Evolutionary conservation across 1,284 basidiomycete genomes (phyloP).

Genomic region (Ganoderma resinaceum): DNA sequence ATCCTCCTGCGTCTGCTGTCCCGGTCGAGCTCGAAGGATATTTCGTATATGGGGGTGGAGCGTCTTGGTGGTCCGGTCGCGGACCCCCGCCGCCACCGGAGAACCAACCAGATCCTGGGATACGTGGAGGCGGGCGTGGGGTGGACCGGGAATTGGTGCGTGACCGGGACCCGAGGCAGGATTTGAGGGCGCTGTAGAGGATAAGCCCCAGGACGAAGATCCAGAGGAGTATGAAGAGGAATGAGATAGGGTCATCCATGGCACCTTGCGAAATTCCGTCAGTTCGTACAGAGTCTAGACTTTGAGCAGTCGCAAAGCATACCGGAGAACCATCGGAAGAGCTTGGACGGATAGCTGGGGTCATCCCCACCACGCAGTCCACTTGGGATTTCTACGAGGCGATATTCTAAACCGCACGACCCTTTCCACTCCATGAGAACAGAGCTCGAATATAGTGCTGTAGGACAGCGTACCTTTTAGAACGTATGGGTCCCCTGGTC

Average conservation of each 20-base stretch:
- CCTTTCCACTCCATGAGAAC: slow-evolving; percentile 48
- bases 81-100: slow-evolving; percentile 51
- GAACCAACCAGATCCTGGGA: slow-evolving; percentile 53
- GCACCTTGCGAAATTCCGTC: neutral
- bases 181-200: slow-evolving; percentile 62
- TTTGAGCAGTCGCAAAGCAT: slow-evolving; percentile 9
- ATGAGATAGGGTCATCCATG: slow-evolving; percentile 33
- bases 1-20: slow-evolving; percentile 43
- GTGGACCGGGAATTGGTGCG: slow-evolving; percentile 33
- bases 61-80: slow-evolving; percentile 43
- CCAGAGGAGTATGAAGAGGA: slow-evolving; percentile 66
- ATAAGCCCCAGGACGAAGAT: slow-evolving; percentile 59
- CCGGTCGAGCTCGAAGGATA: slow-evolving; percentile 30
- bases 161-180: slow-evolving; percentile 50
- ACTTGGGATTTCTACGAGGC: slow-evolving; percentile 70
- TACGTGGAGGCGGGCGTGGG: slow-evolving; percentile 45
- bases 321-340: slow-evolving; percentile 30
- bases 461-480: slow-evolving; percentile 69
- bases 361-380: slow-evolving; percentile 47
- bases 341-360: slow-evolving; percentile 24
- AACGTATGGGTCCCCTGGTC: slow-evolving; percentile 82
- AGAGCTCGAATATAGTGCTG: neutral
- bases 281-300: neutral
- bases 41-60: slow-evolving; percentile 85
- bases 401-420: slow-evolving; percentile 85